Base-by-base conservation (phyloP, 768 basidiomycete genomes). In the Pleurotus tuber-regium region DNA sequence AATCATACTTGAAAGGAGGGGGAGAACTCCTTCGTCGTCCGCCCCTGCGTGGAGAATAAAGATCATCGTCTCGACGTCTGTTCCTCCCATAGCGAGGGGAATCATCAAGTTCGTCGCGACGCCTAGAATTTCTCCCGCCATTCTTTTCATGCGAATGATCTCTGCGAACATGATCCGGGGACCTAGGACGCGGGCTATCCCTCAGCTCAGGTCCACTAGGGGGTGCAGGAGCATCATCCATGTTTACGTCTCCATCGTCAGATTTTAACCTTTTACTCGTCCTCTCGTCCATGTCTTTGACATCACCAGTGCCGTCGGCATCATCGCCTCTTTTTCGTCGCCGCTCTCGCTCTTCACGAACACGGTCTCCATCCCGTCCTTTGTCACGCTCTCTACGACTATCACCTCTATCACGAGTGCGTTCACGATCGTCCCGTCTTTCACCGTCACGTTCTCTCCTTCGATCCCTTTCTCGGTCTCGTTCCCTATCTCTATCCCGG, bases 261-360 rank as follows among this genome's bases (percentile, higher is more conserved):
- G 75, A 73, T 57, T 73, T 74, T 67, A 82, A 87, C 63, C 87
- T 78, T 64, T 92, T 91, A 42, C 46, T 31, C 4, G 69, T 68
- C 48, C 85, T 80, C 29, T 83, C 79, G 44, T 82, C 83, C 16
- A 68, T 56, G 47, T 81, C 80, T 46, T 64, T 67, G 24, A 61
- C 47, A 53, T 76, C 75, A n/a, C 62, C 64, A 14, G 62, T 61
- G 39, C 79, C 80, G 16, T 82, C 82, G 1, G 72, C 72, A 23
- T 86, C 81, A 47, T 89, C 87, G 23, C 71, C 74, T 59, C 87
- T 76, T 66, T 86, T 87, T 56, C 90, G 80, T 43, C 87, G 76
- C 53, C 80, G 64, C 50, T 80, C 79, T 52, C 74, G 66, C 51
- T 83, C 78, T 48, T 77, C 79, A 57, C 70, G 63, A 52, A 75